Conservation (phyloP, 805 yeast species). For the Metschnikowia hibisci region DNA sequence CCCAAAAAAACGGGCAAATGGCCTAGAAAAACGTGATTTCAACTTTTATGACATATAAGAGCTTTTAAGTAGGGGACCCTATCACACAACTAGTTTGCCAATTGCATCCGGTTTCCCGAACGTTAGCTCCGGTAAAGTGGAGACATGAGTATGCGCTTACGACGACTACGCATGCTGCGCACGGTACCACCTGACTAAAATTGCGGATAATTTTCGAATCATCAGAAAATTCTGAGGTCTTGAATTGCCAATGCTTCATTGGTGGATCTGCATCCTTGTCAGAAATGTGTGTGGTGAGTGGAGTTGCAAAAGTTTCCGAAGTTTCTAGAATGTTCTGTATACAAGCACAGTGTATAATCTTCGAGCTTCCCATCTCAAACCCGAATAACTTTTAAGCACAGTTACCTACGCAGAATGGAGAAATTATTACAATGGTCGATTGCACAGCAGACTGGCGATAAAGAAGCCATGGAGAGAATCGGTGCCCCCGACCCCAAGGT, state of each 20-base stretch:
- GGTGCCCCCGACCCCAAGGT: conserved; percentile 79
- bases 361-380: not conserved
- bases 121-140: conserved; percentile 1
- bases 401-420: conserved; percentile 55
- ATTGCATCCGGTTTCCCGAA: not conserved
- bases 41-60: no score
- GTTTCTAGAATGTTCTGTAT: conserved; percentile 17
- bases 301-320: conserved; percentile 9
- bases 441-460: conserved; percentile 68
- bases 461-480: conserved; percentile 57
- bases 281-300: not conserved
- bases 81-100: not conserved
- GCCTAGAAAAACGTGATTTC: not conserved
- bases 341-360: conserved; percentile 4
- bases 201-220: no score
- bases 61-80: no score
- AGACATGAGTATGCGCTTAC: conserved; percentile 3
- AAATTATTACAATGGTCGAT: conserved; percentile 90
- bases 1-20: not conserved
- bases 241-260: not conserved
- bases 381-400: not conserved
- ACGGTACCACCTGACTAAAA: not conserved
- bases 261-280: not conserved
- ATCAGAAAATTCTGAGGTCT: no score
- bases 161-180: conserved; percentile 1